Evolutionary conservation across 495 filamentous ascomycete genomes (phyloP).

Genomic region (Annulohypoxylon bovei): DNA sequence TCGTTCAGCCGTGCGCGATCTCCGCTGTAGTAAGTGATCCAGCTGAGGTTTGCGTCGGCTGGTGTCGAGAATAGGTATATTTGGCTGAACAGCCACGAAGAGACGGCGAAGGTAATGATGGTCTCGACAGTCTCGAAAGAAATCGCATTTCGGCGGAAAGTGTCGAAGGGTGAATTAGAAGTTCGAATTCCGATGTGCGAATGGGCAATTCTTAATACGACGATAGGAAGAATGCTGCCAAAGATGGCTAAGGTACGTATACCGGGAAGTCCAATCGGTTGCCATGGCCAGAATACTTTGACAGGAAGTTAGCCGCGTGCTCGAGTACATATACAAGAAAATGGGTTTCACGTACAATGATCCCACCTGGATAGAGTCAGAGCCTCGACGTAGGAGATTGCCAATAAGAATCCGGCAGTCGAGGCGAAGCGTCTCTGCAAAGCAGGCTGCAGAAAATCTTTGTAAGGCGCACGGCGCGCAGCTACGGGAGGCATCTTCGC

Average conservation of each 20-base stretch:
- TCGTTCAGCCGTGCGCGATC: conserved; percentile 89
- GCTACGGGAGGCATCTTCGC: conserved; percentile 54
- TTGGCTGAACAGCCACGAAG: conserved; percentile 82
- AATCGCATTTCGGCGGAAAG: conserved; percentile 64
- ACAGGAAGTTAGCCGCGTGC: conserved; percentile 6
- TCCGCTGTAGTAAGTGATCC: conserved; percentile 70
- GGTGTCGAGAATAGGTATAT: conserved; percentile 81
- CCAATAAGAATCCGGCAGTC: conserved; percentile 71
- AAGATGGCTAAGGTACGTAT: conserved; percentile 81
- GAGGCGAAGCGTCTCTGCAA: conserved; percentile 86
- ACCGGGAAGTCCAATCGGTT: conserved; percentile 79
- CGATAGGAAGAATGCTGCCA: conserved; percentile 70
- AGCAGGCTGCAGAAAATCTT: conserved; percentile 89
- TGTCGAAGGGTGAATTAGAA: conserved; percentile 71
- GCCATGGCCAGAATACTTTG: conserved; percentile 84
- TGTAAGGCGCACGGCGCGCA: conserved; percentile 67
- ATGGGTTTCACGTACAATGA: conserved; percentile 63
- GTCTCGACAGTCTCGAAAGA: conserved; percentile 72
- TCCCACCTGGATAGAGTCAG: conserved; percentile 75
- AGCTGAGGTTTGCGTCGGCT: conserved; percentile 70
- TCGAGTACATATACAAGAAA: conserved; percentile 6
- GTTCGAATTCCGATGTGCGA: conserved; percentile 81
- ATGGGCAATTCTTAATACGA: conserved; percentile 85
- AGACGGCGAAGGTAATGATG: conserved; percentile 75
- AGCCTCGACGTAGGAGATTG: conserved; percentile 78